These are phyloP conservation scores for Pharnaceum exiguum DNA, from an alignment of 148 eudicot species.

Conservation along the genomic window DNA sequence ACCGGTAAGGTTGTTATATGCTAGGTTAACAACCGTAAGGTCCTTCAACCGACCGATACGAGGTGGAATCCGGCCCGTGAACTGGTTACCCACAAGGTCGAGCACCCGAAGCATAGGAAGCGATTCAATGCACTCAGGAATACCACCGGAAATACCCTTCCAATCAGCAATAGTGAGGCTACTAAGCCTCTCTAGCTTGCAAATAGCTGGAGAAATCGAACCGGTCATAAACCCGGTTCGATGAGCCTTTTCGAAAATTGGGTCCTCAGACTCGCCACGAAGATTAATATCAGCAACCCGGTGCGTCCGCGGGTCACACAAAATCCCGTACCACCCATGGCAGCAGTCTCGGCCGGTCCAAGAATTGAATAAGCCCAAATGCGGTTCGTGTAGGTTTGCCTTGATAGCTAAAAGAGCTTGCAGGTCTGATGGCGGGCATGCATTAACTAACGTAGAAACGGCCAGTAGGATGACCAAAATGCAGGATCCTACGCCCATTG, in stretches of 20 bases:
- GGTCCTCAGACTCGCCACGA: conserved; percentile 85
- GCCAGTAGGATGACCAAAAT: conserved; percentile 27
- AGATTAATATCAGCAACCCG: conserved; percentile 80
- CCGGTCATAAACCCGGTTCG: conserved; percentile 89
- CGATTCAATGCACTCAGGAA: conserved; percentile 50
- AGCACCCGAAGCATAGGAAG: conserved; percentile 53
- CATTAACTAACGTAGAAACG: conserved; percentile 26
- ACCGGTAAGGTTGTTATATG: conserved; percentile 58
- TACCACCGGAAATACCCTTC: conserved; percentile 77
- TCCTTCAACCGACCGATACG: conserved; percentile 53
- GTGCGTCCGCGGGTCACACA: conserved; percentile 50
- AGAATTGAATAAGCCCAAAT: conserved; percentile 69
- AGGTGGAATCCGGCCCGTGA: conserved; percentile 57
- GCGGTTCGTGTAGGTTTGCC: conserved; percentile 55
- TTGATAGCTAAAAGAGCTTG: conserved; percentile 61
- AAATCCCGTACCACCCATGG: conserved; percentile 74
- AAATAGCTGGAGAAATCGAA: conserved; percentile 53
- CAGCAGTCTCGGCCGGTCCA: conserved; percentile 86
- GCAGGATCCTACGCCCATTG: conserved; percentile 8
- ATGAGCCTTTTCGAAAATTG: conserved; percentile 51
- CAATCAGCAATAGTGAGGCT: conserved; percentile 74
- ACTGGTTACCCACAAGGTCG: conserved; percentile 62
- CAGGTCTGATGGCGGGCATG: conserved; percentile 76
- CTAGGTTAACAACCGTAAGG: conserved; percentile 73
- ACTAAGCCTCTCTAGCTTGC: conserved; percentile 61